phyloP scores from a whole-genome alignment of 805 yeast genomes.

The Barnettozyma populi region DNA sequence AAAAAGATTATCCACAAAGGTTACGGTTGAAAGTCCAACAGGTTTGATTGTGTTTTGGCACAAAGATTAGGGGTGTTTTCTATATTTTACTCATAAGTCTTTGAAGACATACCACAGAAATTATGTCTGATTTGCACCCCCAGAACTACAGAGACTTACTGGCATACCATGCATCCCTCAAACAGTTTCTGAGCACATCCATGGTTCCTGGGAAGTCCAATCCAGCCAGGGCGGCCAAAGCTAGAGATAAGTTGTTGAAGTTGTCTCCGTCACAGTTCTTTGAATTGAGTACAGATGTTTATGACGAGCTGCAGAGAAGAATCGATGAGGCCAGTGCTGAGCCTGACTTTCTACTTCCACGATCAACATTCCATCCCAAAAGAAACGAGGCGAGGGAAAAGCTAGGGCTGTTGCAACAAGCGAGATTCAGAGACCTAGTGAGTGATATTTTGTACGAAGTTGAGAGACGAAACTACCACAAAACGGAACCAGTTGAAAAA shows the following conservation, averaged over 20 bases:
- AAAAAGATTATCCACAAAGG: background rate
- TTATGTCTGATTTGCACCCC: slow-evolving; percentile 16
- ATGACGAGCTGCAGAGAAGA: slow-evolving; percentile 85
- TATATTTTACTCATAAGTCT: background rate
- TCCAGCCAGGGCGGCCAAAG: slow-evolving; percentile 61
- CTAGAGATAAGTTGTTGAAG: slow-evolving; percentile 78
- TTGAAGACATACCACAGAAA: background rate
- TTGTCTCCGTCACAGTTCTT: slow-evolving; percentile 77
- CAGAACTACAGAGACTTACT: slow-evolving; percentile 15
- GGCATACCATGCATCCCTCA: slow-evolving; percentile 20
- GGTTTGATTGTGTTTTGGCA: background rate
- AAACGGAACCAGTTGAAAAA: background rate
- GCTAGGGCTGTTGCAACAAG: slow-evolving; percentile 73
- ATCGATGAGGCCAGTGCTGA: slow-evolving; percentile 51
- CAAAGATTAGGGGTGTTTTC: background rate
- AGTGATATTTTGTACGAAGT: slow-evolving; percentile 86
- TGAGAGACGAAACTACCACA: slow-evolving; percentile 63
- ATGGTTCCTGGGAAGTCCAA: slow-evolving; percentile 21
- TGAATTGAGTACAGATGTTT: slow-evolving; percentile 91
- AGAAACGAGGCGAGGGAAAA: slow-evolving; percentile 94
- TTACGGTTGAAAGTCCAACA: background rate
- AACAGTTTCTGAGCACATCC: slow-evolving; percentile 23
- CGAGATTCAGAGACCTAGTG: slow-evolving; percentile 83
- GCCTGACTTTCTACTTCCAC: slow-evolving; percentile 64
- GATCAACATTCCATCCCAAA: slow-evolving; percentile 77